Percentiles rank a stretch among this genome's conserved stretches.
Conservation (phyloP, 306 rosid genomes). For the Sicyos edulis region DNA sequence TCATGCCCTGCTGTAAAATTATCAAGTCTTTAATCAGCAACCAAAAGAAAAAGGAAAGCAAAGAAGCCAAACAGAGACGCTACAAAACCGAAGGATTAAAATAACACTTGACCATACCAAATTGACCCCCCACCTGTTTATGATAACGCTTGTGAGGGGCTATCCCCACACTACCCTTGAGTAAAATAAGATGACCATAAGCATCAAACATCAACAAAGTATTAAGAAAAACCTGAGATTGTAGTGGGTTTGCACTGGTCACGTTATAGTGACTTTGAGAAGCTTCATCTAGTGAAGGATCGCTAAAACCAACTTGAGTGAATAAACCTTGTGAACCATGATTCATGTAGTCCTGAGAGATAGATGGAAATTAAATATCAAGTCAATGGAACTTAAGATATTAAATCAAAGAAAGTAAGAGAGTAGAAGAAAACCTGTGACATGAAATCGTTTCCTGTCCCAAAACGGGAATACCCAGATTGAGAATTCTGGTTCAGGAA, state of each 20-base stretch:
- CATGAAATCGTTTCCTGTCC: conserved; percentile 93
- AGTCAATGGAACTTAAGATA: not conserved
- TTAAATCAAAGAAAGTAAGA: not conserved
- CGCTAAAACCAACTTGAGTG: conserved; percentile 86
- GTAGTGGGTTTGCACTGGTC: conserved; percentile 75
- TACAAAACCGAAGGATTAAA: not conserved
- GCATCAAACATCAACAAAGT: not conserved
- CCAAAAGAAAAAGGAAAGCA: not conserved
- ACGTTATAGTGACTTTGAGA: conserved; percentile 73
- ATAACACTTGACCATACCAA: not conserved
- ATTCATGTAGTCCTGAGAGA: conserved; percentile 77
- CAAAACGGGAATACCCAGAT: conserved; percentile 92
- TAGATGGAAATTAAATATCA: conserved; percentile 3
- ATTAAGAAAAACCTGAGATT: conserved; percentile 73
- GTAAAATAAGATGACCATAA: not conserved
- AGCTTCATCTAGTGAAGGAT: conserved; percentile 86
- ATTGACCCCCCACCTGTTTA: not conserved
- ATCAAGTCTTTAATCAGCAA: not conserved
- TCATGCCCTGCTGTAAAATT: conserved; percentile 48
- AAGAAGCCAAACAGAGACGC: not conserved
- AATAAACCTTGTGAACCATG: conserved; percentile 92
- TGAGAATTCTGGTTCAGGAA: conserved; percentile 87
- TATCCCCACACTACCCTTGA: conserved; percentile 2
- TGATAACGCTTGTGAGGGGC: not conserved
- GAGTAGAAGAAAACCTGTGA: conserved; percentile 63